These are phyloP conservation scores for Camellia sinensis DNA, from an alignment of 148 eudicot species.

Conservation along the genomic window DNA sequence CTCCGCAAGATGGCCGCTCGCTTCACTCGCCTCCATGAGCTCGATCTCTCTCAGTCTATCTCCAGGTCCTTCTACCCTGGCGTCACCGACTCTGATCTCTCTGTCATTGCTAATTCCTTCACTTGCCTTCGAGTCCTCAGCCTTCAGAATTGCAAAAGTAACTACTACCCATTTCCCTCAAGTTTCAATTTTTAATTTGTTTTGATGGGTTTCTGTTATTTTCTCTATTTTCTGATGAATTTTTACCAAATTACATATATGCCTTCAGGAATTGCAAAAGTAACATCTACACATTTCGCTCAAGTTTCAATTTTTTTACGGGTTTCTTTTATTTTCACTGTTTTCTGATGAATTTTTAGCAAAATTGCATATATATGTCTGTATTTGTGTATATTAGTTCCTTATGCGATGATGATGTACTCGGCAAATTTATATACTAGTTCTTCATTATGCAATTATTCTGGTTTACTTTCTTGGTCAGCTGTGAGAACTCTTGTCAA, in stretches of 20 bases:
- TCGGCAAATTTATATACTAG: background rate
- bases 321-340: background rate
- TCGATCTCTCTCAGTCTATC: conserved; percentile 70
- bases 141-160: conserved; percentile 68
- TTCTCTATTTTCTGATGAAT: background rate
- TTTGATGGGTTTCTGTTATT: background rate
- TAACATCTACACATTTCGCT: conserved; percentile 5
- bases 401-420: background rate
- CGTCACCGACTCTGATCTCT: conserved; percentile 76
- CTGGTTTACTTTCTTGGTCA: background rate
- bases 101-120: conserved; percentile 63
- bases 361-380: background rate
- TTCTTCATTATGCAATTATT: background rate
- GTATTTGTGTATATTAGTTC: background rate
- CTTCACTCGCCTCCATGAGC: conserved; percentile 52
- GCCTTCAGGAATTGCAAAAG: conserved; percentile 63
- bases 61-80: conserved; percentile 84
- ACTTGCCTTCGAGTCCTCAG: conserved; percentile 49
- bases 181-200: background rate
- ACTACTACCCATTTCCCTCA: background rate
- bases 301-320: too few species aligned
- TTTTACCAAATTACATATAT: background rate
- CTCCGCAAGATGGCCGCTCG: conserved; percentile 69
- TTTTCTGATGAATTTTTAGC: background rate
- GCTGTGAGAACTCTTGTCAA: conserved; percentile 1